Base-by-base conservation (phyloP, 495 filamentous ascomycete genomes). In the Hyaloscypha bicolor region DNA sequence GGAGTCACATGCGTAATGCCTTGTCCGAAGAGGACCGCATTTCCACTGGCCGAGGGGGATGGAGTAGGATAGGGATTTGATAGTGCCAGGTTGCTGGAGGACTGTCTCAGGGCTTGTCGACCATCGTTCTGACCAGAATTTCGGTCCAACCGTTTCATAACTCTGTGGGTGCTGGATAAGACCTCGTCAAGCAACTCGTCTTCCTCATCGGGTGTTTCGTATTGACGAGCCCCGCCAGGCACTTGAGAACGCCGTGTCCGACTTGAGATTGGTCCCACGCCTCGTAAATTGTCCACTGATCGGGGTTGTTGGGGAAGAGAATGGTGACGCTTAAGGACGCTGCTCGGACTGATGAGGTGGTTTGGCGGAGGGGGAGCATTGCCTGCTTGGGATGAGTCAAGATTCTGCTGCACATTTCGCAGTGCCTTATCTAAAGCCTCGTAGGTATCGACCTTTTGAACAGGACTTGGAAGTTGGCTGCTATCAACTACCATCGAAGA, bases 121-220 rank as follows among this genome's bases (percentile, higher is more conserved):
- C 32, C 74, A 37, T 80, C 80, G 25, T 81, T 73, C 70, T 82
- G 80, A 57, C 77, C 75, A 37, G 76, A 71, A 58, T 85, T 80
- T 71, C 81, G 78, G 69, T 85, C 80, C 42, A 85, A 74, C 56
- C 76, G 77, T 65, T 82, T 83, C 77, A 83, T 82, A 1, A 78
- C 85, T 19, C 75, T 71, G 22, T 80, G 80, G 5, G 83, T 82
- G 42, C 80, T 80, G 22, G 71, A 56, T 71, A 86, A 67, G 63
- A 80, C 94, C 77, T 98, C 95, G 72, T 97, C 93, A 12, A 97
- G 81, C 14, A 99, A 85, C 77, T 99, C 95, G 68, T 98, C 95
- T 72, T 98, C 93, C 77, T 99, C 95, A 73, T 97, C 93, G 1
- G 96, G 92, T 4, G 93, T 96, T 77, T 98, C 96, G 74, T 97